Evolutionary conservation across 2,329 filamentous ascomycete genomes (phyloP).

Genomic region (Colletotrichum liriopes): DNA sequence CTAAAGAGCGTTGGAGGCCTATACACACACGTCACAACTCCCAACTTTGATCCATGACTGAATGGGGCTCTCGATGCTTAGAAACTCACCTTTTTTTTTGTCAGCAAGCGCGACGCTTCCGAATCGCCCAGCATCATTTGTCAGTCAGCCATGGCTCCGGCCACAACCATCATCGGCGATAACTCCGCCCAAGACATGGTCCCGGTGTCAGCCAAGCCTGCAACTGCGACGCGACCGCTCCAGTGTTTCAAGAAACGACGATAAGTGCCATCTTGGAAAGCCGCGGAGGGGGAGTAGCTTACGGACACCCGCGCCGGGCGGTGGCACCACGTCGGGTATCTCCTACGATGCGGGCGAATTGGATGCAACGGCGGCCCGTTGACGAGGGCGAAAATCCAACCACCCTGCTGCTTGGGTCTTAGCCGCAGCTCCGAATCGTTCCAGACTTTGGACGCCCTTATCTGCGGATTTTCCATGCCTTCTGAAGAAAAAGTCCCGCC

Average conservation of each 20-base stretch:
- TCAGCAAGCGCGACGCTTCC: conserved; percentile 3
- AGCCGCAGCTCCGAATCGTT: conserved; percentile 30
- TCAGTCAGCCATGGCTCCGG: not conserved
- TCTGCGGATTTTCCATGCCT: conserved; percentile 15
- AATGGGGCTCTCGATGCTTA: not conserved
- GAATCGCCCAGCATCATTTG: not conserved
- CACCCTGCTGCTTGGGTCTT: conserved; percentile 6
- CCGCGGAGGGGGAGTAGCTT: no score
- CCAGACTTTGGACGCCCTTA: conserved; percentile 23
- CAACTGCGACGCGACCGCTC: conserved; percentile 4
- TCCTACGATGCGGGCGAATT: conserved; percentile 27
- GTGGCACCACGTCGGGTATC: conserved; percentile 34
- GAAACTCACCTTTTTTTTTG: conserved; percentile 1
- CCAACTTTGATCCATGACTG: not conserved
- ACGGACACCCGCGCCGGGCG: conserved; percentile 10
- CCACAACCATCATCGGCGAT: not conserved
- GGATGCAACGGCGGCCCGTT: not conserved
- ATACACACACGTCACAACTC: not conserved
- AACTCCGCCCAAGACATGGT: not conserved
- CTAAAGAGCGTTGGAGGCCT: not conserved
- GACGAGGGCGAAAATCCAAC: conserved; percentile 6
- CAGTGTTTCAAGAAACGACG: not conserved
- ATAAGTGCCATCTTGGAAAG: not conserved
- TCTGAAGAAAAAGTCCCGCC: conserved; percentile 5
- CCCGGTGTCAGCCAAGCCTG: conserved; percentile 4